Conservation (phyloP, 129 eudicot species). For the Apium graveolens region DNA sequence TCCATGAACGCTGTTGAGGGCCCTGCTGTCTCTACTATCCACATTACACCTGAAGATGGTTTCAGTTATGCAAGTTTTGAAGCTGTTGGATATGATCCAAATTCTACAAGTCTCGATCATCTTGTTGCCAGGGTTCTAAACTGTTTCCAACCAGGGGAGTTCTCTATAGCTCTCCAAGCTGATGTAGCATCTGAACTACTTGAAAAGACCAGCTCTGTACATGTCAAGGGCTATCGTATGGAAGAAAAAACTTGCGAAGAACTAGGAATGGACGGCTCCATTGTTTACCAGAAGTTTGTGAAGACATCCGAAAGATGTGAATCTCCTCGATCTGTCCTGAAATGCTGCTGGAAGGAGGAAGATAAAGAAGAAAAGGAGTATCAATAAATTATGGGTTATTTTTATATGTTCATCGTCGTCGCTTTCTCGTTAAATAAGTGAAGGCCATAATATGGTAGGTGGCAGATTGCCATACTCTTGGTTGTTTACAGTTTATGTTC, state of each 20-base stretch:
- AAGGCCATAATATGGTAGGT: neutral
- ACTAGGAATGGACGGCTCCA: constrained; percentile 35
- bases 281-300: constrained; percentile 33
- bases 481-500: neutral
- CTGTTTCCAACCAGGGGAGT: constrained; percentile 50
- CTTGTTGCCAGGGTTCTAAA: constrained; percentile 38
- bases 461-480: constrained; percentile 10
- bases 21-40: constrained; percentile 47
- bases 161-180: constrained; percentile 41
- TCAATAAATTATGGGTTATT: constrained; percentile 3
- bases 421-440: neutral
- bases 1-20: constrained; percentile 58
- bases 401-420: neutral
- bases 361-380: constrained; percentile 26
- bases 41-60: constrained; percentile 55
- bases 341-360: constrained; percentile 30
- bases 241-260: constrained; percentile 28
- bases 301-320: constrained; percentile 17
- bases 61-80: constrained; percentile 63
- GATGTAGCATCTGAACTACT: constrained; percentile 15
- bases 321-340: constrained; percentile 36
- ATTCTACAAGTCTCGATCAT: constrained; percentile 10
- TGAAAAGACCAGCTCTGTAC: constrained; percentile 8
- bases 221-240: constrained; percentile 21
- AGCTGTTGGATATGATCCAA: constrained; percentile 44